Base-by-base conservation (phyloP, 1,139 yeast species). In the Meyerozyma athensensis region DNA sequence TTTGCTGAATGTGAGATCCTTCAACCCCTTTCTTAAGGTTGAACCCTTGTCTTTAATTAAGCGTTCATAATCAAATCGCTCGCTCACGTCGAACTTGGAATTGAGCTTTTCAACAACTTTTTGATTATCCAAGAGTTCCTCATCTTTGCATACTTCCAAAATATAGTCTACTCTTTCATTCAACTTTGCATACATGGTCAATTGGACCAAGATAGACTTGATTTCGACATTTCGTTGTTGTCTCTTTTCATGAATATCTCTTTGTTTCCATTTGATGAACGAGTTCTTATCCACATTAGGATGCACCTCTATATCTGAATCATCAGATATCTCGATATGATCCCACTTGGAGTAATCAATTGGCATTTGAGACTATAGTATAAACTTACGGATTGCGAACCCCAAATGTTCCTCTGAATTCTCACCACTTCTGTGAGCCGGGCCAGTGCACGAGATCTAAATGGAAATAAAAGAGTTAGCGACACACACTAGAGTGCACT, bases 311-410 rank as follows among this genome's bases (percentile, higher is more conserved):
- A 90, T 72, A 56, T 92, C 97, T 5, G 96, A 86, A 59, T 92
- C 99, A 57, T 92, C 99, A 13, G 96, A 86, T 35, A 92, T 68
- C 60, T 92, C 98, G 43, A 92, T 77, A 58, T 87, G 87, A 61
- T 92, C 99, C 97, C 98, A 92, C 59, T 92, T 92, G 10, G 97
- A 89, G 62, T 92, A 92, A 58, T 92, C 98, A 50, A 90, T 81
- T 38, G 86, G 77, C 89, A 82, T 82, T 20, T 34, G 50, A 6
- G 40, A 22, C 13, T 22, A 13, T n/a, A 22, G 10, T 13, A 22
- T 13, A 17, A 24, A 24, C 7, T n/a, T 12, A n/a, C 13, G 16
- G 5, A 24, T 12, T 24, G 17, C 17, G 17, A 17, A 24, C 12
- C 12, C 3, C 13, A 24, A 24, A 24, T 24, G 14, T 24, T 24